A percentile compares a stretch with the other conserved stretches of the same genome.
Conservation (phyloP, 1,139 yeast genomes). For the Yamadazyma kanchanaburiensis region DNA sequence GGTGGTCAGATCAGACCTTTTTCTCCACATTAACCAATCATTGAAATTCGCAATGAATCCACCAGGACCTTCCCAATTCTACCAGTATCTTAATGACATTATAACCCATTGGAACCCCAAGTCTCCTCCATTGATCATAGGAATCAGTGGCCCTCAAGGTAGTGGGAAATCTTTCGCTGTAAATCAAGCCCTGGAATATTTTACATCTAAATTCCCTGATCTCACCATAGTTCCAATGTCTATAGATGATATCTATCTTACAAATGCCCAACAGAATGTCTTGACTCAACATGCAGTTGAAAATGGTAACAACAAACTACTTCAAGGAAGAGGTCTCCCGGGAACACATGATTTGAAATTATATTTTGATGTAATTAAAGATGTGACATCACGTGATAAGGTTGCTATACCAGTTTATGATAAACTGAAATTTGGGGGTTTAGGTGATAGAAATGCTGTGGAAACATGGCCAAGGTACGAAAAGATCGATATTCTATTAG, state of each 20-base stretch:
- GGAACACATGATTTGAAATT: slow-evolving; percentile 80
- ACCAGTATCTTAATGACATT: slow-evolving; percentile 3
- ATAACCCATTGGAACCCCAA: slow-evolving; percentile 1
- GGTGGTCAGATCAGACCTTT: no score
- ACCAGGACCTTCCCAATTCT: slow-evolving; percentile 7
- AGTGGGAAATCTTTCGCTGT: slow-evolving; percentile 83
- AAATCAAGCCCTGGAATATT: slow-evolving; percentile 29
- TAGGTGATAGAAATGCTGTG: slow-evolving; percentile 65
- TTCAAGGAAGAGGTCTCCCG: slow-evolving; percentile 85
- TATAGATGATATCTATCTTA: slow-evolving; percentile 82
- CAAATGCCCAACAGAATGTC: slow-evolving; percentile 53
- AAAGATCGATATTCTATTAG: slow-evolving; percentile 58
- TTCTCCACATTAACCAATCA: no score
- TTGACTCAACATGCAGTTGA: slow-evolving; percentile 34
- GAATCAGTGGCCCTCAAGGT: slow-evolving; percentile 89
- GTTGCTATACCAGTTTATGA: slow-evolving; percentile 69
- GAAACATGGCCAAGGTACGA: slow-evolving; percentile 30
- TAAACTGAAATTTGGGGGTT: slow-evolving; percentile 68
- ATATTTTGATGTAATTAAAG: slow-evolving; percentile 9
- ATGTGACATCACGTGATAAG: slow-evolving; percentile 11
- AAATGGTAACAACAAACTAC: slow-evolving; percentile 40
- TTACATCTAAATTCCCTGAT: slow-evolving; percentile 31
- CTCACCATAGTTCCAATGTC: slow-evolving; percentile 55
- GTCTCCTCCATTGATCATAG: slow-evolving; percentile 52
- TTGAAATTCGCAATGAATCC: slow-evolving; percentile 4